Evolutionary conservation across 306 rosid genomes (phyloP), one percentile per base, ranked within the genome.

Genomic region (Sophora flavescens): DNA sequence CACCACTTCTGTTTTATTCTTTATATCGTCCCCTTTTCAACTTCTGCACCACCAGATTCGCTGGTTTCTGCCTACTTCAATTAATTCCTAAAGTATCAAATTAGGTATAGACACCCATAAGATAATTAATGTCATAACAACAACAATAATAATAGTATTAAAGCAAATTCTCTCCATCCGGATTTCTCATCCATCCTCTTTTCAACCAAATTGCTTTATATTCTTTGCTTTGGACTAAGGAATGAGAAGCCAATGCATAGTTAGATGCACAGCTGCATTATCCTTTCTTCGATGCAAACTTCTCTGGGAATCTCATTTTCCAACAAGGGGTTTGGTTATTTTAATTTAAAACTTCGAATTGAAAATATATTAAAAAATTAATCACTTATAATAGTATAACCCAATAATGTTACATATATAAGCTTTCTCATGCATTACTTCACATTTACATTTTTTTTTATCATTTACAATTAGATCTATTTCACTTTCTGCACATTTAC

Each of bases 1-100:
- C 87, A 86, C 76, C 6, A 8, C 17, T 54, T 80, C 74, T 89
- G 94, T 87, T 83, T 86, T 87, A 81, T 89, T 91, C 89, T 82
- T 81, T 79, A 72, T 78, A 79, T 83, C 86, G 10, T 84, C 81
- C 79, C 35, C 65, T 61, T 80, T 80, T 15, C 63, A 8, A 66
- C 77, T 82, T 62, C 35, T 68, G 45, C 61, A 38, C 52, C 63
- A 50, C 56, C 76, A 75, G 66, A 65, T 65, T 66, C 74, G 12
- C 64, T 75, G 53, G 0, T 68, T 18, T 72, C 6, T 61, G 53
- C 53, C 79, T 44, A 47, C 80, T 77, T 73, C 78, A 62, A 33
- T 81, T 72, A 54, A 68, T 36, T 76, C 82, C 57, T 33, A 50
- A 78, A 74, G 51, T 71, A n/a, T 17, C 10, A 26, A 26, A 61